Evolutionary conservation across 345 rosid genomes (phyloP).

Genomic region (Populus simonii): DNA sequence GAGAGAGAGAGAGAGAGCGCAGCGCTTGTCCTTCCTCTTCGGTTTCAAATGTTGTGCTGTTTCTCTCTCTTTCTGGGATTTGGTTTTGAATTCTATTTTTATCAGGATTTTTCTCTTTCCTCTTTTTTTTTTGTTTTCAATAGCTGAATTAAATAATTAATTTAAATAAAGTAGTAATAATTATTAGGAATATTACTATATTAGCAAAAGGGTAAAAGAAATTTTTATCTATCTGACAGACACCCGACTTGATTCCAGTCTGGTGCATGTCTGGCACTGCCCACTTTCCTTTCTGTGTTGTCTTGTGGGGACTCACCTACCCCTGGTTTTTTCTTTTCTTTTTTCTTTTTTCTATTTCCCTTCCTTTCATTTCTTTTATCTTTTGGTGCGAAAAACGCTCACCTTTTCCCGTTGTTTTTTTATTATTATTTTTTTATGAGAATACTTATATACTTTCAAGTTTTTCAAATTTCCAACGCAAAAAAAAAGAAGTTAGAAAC

Average conservation of each 20-base stretch:
- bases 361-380: too few relatives aligned
- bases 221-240: background rate
- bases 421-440: too few relatives aligned
- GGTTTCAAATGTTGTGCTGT: constrained; percentile 1
- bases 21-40: background rate
- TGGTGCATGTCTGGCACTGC: background rate
- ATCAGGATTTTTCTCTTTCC: background rate
- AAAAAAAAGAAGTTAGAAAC: too few relatives aligned
- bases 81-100: background rate
- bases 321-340: background rate
- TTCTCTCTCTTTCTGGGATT: background rate
- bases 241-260: background rate
- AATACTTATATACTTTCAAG: too few relatives aligned
- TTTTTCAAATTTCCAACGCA: too few relatives aligned
- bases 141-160: background rate
- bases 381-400: too few relatives aligned
- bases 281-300: background rate
- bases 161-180: background rate
- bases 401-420: too few relatives aligned
- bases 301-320: background rate
- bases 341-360: too few relatives aligned
- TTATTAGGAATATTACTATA: background rate
- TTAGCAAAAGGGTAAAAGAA: background rate
- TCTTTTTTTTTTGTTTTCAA: background rate
- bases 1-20: background rate